These are phyloP conservation scores for Pseudogymnoascus sp. DNA, from an alignment of 2,329 filamentous ascomycete species.

Conservation along the genomic window DNA sequence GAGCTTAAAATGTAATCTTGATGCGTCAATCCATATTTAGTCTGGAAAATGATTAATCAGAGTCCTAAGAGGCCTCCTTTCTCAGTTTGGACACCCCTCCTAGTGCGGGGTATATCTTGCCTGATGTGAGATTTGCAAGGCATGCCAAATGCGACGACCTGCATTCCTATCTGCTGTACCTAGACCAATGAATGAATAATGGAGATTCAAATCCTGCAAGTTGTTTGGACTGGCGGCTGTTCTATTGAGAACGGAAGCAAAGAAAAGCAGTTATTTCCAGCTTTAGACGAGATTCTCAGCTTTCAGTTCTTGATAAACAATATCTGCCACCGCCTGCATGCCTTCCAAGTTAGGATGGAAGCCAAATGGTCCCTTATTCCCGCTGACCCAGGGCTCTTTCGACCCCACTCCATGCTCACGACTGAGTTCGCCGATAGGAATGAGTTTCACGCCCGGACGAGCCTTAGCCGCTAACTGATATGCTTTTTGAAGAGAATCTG, in stretches of 20 bases:
- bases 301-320: neutral
- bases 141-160: no score
- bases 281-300: neutral
- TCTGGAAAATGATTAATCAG: neutral
- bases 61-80: neutral
- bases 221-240: neutral
- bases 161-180: no score
- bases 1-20: neutral
- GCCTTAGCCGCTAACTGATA: constrained; percentile 1
- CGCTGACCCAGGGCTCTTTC: neutral
- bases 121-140: no score
- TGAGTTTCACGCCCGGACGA: neutral
- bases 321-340: neutral
- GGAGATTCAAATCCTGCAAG: neutral
- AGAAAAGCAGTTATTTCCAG: neutral
- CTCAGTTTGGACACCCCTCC: neutral
- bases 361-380: neutral
- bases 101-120: neutral
- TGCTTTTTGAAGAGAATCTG: neutral
- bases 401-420: neutral
- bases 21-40: neutral
- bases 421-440: neutral
- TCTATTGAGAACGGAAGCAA: neutral
- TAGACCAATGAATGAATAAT: no score
- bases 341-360: neutral